Base-by-base conservation (phyloP, 2,329 filamentous ascomycete species). In the Ascochyta fabae region DNA sequence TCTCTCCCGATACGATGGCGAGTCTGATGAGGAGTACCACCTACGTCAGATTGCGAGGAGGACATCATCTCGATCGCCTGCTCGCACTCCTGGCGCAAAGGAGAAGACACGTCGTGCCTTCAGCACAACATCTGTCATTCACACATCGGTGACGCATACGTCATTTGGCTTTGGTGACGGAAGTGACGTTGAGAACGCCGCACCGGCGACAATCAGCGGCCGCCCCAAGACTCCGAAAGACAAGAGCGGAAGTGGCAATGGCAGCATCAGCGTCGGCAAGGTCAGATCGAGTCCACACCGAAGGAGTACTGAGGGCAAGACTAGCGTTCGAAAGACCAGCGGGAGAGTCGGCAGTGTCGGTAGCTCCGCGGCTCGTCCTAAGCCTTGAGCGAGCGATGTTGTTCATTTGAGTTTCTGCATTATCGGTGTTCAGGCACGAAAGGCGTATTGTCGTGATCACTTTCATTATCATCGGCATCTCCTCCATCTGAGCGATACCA, bases 1-100 rank as follows among this genome's bases (percentile, higher is more conserved):
- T 86, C 31, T 84, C 36, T 87, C 86, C 13, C 82, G 83, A 7
- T 84, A 83, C 39, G 80, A 76, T 72, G 70, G 78, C 42, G 90
- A 95, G 71, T 90, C 88, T 19, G 92, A 96, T 58, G 91, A 96
- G 69, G 92, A 96, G 72, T 85, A 86, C 67, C 89, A 92, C 69
- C 78, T 96, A 41, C 88, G 92, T 45, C 86, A 71, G 44, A 69
- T 81, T 27, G 69, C 74, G 84, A 61, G 81, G 68, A 88, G 83
- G 66, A 90, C 88, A 78, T 79, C 79, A 35, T 89, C 84, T 19
- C 85, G 84, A 62, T 89, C 84, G 50, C 90, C 83, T 3, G 68
- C 72, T 27, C 85, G 84, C 63, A 89, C 84, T 48, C 90, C 83
- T 0, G 68, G 71, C 19, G 68, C 71, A 31, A 84, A 79, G 55